These are phyloP conservation scores for Alternaria hordeiaustralica DNA, from an alignment of 2,329 filamentous ascomycete species.

Conservation along the genomic window DNA sequence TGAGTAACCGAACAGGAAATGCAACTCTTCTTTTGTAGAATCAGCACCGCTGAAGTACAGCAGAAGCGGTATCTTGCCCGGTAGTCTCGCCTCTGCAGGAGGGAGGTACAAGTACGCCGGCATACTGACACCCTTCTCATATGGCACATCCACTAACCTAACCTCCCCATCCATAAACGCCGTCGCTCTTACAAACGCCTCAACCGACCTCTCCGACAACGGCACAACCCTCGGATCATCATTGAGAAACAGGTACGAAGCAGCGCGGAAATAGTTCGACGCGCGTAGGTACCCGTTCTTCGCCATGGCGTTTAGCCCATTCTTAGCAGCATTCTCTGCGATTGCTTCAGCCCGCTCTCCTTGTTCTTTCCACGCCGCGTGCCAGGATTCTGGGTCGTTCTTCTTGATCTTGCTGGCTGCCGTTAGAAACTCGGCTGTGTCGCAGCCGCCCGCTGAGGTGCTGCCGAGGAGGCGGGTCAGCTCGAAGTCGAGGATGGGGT, in stretches of 20 bases:
- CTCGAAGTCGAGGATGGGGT: conserved; percentile 17
- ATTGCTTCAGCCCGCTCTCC: background rate
- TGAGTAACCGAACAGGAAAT: conserved; percentile 52
- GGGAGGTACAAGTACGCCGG: background rate
- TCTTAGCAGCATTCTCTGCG: background rate
- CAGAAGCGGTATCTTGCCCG: conserved; percentile 2
- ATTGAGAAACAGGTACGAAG: conserved; percentile 2
- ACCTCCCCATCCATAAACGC: background rate
- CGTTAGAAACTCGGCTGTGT: conserved; percentile 4
- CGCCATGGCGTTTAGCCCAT: conserved; percentile 2
- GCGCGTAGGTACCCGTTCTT: background rate
- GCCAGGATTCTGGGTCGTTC: background rate
- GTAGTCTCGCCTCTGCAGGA: background rate
- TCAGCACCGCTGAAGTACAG: conserved; percentile 10
- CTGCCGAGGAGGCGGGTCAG: conserved; percentile 10
- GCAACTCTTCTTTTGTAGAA: conserved; percentile 17
- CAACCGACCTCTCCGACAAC: background rate
- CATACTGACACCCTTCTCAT: background rate
- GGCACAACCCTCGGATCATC: background rate
- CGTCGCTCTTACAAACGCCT: background rate
- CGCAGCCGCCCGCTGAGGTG: conserved; percentile 7
- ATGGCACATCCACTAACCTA: background rate
- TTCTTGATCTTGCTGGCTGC: conserved; percentile 20
- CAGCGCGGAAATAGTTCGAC: background rate
- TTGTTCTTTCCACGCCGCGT: background rate